Evolutionary conservation across 2,329 filamentous ascomycete species (phyloP), one percentile per base, ranked within the genome.

Genomic region (Trichoderma breve): DNA sequence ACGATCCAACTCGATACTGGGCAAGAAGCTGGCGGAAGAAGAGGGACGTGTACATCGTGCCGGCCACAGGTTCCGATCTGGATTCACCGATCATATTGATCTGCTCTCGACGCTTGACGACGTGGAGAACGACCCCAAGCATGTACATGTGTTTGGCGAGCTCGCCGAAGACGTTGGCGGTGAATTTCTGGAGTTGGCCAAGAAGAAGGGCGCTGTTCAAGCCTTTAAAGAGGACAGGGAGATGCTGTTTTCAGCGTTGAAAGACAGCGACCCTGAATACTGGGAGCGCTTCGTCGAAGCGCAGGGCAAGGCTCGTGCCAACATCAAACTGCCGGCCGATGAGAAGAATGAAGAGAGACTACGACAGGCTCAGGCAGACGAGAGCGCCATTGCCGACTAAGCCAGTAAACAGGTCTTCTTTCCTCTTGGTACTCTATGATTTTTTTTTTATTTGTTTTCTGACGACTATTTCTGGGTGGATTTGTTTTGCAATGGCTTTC

Each of bases 131-230:
- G 85, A 89, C 71, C 85, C 86, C 1, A 83, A 84, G 55, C 87
- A 88, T 70, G 80, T 82, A 34, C 82, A 83, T 14, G 76, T 90
- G 58, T 83, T 94, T 58, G 82, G 87, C n/a, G 86, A 88, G 24
- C 84, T 93, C 78, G 85, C 93, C 34, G 87, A 90, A 73, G 88
- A 89, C 30, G 78, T 93, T 3, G 87, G 87, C 26, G 89, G 91
- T 53, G 87, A 89, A 73, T 85, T 88, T 28, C 80, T 92, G 63
- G 82, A 83, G 61, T 86, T 86, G 76, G 84, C 88, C 4, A 83
- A 86, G 67, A 83, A 86, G 55, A 86, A 88, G 75, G 91, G 92
- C 0, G 86, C 87, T 65, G 84, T 92, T 14, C 83, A 84, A 70
- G 87, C 89, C 0, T 90, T 93, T 74, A 85, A 88, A 76, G 87